phyloP scores from a whole-genome alignment of 192 early-diverging fungal genomes.

The Fimicolochytrium jonesii region DNA sequence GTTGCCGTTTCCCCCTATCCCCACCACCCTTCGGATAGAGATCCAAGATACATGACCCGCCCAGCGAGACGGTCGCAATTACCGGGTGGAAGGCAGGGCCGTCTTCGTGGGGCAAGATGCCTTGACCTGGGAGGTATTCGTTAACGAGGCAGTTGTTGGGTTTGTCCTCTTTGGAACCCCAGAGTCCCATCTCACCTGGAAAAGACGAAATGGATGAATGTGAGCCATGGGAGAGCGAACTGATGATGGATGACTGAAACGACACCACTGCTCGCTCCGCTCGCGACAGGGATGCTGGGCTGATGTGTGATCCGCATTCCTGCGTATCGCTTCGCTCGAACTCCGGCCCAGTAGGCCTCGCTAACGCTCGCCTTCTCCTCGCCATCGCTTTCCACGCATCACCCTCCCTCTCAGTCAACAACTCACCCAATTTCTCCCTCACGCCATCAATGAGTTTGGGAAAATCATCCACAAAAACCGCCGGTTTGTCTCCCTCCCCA shows the following conservation, averaged over 20 bases:
- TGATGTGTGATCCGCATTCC: constrained; percentile 15
- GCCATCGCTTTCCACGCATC: too few relatives aligned
- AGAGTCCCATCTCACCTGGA: not conserved
- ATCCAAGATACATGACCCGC: constrained; percentile 21
- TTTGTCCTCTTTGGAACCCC: not conserved
- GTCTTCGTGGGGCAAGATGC: constrained; percentile 44
- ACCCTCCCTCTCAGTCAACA: too few relatives aligned
- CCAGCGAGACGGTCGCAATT: constrained; percentile 41
- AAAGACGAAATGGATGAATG: too few relatives aligned
- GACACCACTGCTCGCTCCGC: constrained; percentile 5
- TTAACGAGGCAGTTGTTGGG: constrained; percentile 42
- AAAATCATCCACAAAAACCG: not conserved
- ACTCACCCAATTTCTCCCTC: too few relatives aligned
- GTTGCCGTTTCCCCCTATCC: not conserved
- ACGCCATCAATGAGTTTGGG: too few relatives aligned
- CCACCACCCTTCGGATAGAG: constrained; percentile 14
- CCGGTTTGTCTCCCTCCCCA: not conserved
- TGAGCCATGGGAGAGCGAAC: too few relatives aligned
- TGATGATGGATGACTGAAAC: not conserved
- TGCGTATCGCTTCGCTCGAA: not conserved
- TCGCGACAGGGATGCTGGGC: constrained; percentile 19
- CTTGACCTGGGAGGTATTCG: constrained; percentile 33
- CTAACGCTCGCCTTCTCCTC: too few relatives aligned
- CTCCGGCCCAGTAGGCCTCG: not conserved
- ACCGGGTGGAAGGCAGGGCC: constrained; percentile 36